Conservation (phyloP, 306 rosid species). For the Abrus precatorius region DNA sequence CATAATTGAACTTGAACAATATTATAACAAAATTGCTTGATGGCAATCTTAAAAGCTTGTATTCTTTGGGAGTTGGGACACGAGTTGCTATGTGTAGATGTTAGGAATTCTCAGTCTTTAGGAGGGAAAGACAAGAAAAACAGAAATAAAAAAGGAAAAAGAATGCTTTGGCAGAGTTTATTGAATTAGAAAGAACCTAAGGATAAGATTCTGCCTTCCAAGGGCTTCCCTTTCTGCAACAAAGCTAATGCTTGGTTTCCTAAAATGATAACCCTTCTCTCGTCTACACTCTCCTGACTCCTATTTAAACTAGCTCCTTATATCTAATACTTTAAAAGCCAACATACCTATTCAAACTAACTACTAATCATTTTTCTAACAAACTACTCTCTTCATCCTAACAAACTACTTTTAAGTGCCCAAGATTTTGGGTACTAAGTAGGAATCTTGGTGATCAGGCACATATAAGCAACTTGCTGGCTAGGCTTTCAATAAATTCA, state of each 20-base stretch:
- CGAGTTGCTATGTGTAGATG: conserved; percentile 12
- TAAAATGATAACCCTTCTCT: not conserved
- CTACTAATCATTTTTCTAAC: not conserved
- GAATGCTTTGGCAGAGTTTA: not conserved
- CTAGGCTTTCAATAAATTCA: not conserved
- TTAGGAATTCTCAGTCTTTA: not conserved
- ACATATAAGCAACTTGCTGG: not conserved
- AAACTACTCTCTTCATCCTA: not conserved
- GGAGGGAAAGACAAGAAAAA: not conserved
- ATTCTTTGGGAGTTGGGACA: conserved; percentile 15
- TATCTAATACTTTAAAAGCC: not conserved
- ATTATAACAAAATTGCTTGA: conserved; percentile 27
- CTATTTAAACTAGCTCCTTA: not conserved
- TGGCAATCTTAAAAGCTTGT: not conserved
- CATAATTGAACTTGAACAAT: conserved; percentile 4
- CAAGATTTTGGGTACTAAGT: not conserved
- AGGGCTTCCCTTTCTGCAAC: not conserved
- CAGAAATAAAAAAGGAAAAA: not conserved
- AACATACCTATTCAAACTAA: not conserved
- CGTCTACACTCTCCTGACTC: not conserved
- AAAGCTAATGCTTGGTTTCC: not conserved
- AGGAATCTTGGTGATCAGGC: conserved; percentile 24
- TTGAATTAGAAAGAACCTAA: not conserved
- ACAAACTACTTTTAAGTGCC: too few relatives aligned
- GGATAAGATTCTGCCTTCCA: not conserved